Evolutionary conservation across 164 flowering plant genomes (phyloP).

Genomic region (Santalum album): DNA sequence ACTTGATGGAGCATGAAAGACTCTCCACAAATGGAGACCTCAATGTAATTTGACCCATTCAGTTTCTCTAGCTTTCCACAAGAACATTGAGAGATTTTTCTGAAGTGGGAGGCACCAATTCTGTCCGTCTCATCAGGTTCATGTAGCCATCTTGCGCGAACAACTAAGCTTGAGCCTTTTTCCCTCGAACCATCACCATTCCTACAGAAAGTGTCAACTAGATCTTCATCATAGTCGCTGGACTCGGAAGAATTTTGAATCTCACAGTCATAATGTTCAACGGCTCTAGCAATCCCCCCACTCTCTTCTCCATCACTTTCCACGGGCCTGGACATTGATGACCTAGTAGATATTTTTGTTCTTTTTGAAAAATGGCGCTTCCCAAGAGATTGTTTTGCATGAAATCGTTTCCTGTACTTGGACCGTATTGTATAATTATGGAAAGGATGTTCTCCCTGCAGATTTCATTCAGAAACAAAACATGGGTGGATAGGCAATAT

Average conservation of each 20-base stretch:
- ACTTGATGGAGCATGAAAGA: constrained; percentile 98
- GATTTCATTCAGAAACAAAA: constrained; percentile 4
- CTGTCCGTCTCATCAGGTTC: constrained; percentile 75
- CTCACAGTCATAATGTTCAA: constrained; percentile 11
- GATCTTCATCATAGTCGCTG: constrained; percentile 15
- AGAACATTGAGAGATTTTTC: constrained; percentile 58
- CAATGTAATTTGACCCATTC: constrained; percentile 40
- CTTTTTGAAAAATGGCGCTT: constrained; percentile 10
- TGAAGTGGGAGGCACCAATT: constrained; percentile 70
- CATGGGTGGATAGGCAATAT: too few species aligned
- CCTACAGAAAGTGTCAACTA: constrained; percentile 8
- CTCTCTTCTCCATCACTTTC: constrained; percentile 30
- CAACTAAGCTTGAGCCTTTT: constrained; percentile 13
- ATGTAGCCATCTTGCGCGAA: constrained; percentile 76
- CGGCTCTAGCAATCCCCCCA: constrained; percentile 9
- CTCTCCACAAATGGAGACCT: constrained; percentile 79
- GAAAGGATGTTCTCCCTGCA: constrained; percentile 86
- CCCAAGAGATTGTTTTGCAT: constrained; percentile 13
- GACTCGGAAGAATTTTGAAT: constrained; percentile 9
- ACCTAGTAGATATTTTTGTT: constrained; percentile 14
- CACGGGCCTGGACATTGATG: constrained; percentile 22
- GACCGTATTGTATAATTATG: constrained; percentile 80
- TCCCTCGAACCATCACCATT: constrained; percentile 12
- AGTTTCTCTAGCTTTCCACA: constrained; percentile 63
- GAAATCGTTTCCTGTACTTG: constrained; percentile 50